Base-by-base conservation (phyloP, 2,329 filamentous ascomycete species). In the Basipetospora chlamydospora region DNA sequence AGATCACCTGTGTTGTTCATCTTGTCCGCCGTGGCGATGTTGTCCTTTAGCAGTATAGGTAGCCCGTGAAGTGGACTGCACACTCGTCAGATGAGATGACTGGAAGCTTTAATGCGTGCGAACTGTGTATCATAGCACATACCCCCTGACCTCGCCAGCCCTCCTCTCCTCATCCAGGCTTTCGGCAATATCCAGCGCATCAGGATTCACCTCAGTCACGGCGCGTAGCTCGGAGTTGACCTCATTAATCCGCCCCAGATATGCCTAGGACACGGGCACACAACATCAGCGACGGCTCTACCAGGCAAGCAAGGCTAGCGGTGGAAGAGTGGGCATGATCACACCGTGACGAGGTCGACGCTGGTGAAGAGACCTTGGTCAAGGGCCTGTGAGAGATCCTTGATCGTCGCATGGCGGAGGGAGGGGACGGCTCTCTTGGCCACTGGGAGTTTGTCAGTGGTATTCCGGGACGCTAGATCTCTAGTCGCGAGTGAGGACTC, bases 41-140 rank as follows among this genome's bases (percentile, higher is more conserved):
- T 77, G 52, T 77, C 70, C 54, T 80, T 79, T 54, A 79, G 63
- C 3, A 79, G 53, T 28, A 80, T 66, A 0, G 75, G 75, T 2
- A 80, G 63, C 2, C 75, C 75, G 49, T 79, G 72, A 1, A 78
- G 55, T 1, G 70, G 69, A 13, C 33, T 35, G n/a, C n/a, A n/a
- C n/a, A n/a, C n/a, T n/a, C n/a, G n/a, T n/a, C n/a, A n/a, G n/a
- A 18, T 15, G 3, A 3, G 10, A 33, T 18, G 5, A 22, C 1
- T 9, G 12, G 3, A 34, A 7, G n/a, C 6, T 5, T 34, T 16
- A 34, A 17, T n/a, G 6, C n/a, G n/a, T 15, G 20, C 16, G 12
- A 11, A 20, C 16, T 23, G 5, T 25, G 3, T n/a, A 8, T 3
- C 7, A 28, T 4, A 28, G 23, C 9, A 11, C 13, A 4, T 35